A percentile compares a stretch with the other conserved stretches of the same genome.
phyloP scores from a whole-genome alignment of 2,329 filamentous ascomycete species.

The Fusarium avenaceum region DNA sequence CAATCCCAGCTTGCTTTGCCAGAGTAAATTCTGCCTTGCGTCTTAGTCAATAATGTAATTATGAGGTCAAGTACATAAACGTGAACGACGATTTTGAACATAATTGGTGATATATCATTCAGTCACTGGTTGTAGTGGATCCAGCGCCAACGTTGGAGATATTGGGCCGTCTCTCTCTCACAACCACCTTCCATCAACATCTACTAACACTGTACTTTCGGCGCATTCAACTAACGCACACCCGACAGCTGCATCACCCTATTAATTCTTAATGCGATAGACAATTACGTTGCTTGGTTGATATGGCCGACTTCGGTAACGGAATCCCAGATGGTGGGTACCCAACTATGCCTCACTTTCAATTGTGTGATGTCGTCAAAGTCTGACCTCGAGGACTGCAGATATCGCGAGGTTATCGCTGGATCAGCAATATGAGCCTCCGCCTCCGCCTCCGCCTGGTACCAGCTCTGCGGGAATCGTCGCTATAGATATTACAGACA shows the following conservation, averaged over 20 bases:
- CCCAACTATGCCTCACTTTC: conserved; percentile 23
- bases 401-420: conserved; percentile 60
- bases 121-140: conserved; percentile 31
- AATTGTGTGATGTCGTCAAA: conserved; percentile 31
- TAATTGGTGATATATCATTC: conserved; percentile 10
- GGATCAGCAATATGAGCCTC: conserved; percentile 50
- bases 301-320: conserved; percentile 55
- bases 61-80: not conserved
- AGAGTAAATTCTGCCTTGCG: conserved; percentile 3
- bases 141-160: conserved; percentile 27
- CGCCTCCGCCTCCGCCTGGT: conserved; percentile 55
- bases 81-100: not conserved
- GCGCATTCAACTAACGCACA: not conserved
- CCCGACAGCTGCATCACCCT: not conserved
- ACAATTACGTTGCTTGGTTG: conserved; percentile 16
- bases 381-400: conserved; percentile 49
- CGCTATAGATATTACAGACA: conserved; percentile 69
- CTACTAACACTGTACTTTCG: conserved; percentile 28
- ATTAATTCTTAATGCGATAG: conserved; percentile 36
- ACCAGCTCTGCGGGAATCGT: conserved; percentile 65
- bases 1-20: conserved; percentile 14
- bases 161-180: conserved; percentile 25
- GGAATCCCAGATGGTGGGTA: conserved; percentile 55
- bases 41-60: not conserved
- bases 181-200: conserved; percentile 23